Conservation (phyloP, 495 filamentous ascomycete species). For the Penicillium pulvis region DNA sequence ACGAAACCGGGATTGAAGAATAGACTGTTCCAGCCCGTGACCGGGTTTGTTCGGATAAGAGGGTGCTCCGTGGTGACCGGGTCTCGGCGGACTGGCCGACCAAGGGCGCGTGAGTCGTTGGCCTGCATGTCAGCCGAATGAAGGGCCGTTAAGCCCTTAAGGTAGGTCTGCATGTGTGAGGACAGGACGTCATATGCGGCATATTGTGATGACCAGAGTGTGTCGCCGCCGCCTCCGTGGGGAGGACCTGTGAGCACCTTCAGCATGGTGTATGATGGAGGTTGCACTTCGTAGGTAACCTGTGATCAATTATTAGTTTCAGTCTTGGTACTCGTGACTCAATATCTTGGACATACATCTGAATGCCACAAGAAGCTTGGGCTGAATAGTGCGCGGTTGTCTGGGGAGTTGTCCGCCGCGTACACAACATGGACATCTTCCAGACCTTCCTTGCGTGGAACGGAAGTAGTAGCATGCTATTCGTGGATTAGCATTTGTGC, state of each 20-base stretch:
- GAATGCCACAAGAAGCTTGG: conserved; percentile 63
- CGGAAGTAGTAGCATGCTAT: conserved; percentile 58
- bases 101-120: conserved; percentile 59
- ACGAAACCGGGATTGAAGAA: conserved; percentile 81
- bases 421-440: conserved; percentile 74
- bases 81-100: conserved; percentile 66
- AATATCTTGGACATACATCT: conserved; percentile 45
- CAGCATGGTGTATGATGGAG: conserved; percentile 74
- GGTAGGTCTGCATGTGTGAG: conserved; percentile 65
- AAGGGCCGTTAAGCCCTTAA: conserved; percentile 69
- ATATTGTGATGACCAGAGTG: conserved; percentile 73
- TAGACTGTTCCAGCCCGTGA: conserved; percentile 73
- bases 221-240: conserved; percentile 71
- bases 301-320: conserved; percentile 31
- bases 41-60: conserved; percentile 70
- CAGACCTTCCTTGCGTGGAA: conserved; percentile 58
- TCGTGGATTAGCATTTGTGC: neutral
- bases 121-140: conserved; percentile 76
- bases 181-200: conserved; percentile 73
- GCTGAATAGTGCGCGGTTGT: conserved; percentile 55
- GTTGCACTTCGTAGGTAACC: conserved; percentile 74
- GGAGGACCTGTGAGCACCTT: conserved; percentile 70
- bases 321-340: neutral
- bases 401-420: conserved; percentile 61
- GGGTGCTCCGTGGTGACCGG: conserved; percentile 69